phyloP scores from a whole-genome alignment of 2,329 filamentous ascomycete species.

The Seiridium unicorne region DNA sequence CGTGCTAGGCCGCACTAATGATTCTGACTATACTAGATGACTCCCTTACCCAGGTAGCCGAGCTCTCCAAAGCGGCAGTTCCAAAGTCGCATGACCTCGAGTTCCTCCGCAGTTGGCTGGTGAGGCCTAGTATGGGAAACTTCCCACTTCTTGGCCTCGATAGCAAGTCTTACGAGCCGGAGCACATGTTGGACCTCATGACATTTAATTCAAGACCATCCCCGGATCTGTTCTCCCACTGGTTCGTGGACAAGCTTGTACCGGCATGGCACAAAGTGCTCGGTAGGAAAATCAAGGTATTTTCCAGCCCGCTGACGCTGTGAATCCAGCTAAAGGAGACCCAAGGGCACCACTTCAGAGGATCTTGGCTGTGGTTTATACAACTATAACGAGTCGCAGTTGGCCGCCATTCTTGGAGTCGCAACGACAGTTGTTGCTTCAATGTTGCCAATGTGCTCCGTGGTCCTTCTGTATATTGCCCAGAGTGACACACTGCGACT shows the following conservation, averaged over 20 bases:
- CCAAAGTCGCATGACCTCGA: slow-evolving; percentile 4
- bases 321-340: neutral
- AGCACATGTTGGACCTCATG: slow-evolving; percentile 8
- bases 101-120: slow-evolving; percentile 10
- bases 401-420: neutral
- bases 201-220: slow-evolving; percentile 7
- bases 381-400: slow-evolving; percentile 6
- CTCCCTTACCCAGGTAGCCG: neutral
- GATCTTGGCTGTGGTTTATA: slow-evolving; percentile 4
- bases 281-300: slow-evolving; percentile 9
- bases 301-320: too few species aligned
- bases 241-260: slow-evolving; percentile 7
- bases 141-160: slow-evolving; percentile 10
- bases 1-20: neutral
- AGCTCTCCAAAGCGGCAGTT: slow-evolving; percentile 8
- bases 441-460: slow-evolving; percentile 10
- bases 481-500: slow-evolving; percentile 1
- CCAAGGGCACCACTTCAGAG: neutral
- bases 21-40: neutral
- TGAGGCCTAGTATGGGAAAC: slow-evolving; percentile 9
- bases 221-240: slow-evolving; percentile 8
- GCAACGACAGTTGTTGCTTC: slow-evolving; percentile 12
- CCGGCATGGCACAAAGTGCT: slow-evolving; percentile 6
- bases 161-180: slow-evolving; percentile 1
- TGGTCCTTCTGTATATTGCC: slow-evolving; percentile 10